Percentiles rank a stretch among this genome's conserved stretches.
These are phyloP conservation scores for Candida germanica DNA, from an alignment of 805 yeast genomes.

Conservation along the genomic window DNA sequence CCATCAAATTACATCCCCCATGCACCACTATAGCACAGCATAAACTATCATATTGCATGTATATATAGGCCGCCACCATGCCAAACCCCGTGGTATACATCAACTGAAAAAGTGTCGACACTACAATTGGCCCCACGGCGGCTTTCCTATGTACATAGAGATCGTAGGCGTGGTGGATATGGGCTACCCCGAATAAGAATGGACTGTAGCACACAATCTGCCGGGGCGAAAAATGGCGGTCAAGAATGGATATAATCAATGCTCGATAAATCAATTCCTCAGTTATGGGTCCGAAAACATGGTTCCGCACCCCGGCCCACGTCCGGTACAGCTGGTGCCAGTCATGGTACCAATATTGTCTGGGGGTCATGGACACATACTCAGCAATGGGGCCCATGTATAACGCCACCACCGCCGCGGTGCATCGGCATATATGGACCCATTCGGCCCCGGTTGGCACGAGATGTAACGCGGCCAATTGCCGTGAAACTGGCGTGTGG, in stretches of 20 bases:
- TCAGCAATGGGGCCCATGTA: constrained; percentile 50
- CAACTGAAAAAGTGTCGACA: constrained; percentile 45
- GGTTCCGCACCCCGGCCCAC: constrained; percentile 50
- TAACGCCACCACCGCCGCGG: constrained; percentile 28
- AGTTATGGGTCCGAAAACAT: constrained; percentile 69
- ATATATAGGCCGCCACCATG: constrained; percentile 54
- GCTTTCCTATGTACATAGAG: constrained; percentile 14
- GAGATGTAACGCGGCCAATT: not conserved
- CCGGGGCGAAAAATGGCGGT: constrained; percentile 7
- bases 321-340: constrained; percentile 17
- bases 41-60: constrained; percentile 45
- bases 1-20: constrained; percentile 64
- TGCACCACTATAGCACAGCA: constrained; percentile 62
- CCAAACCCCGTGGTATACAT: constrained; percentile 72
- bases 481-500: not conserved
- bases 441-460: too few relatives aligned
- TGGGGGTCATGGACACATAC: constrained; percentile 14
- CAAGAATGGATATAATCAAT: constrained; percentile 27
- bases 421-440: not conserved
- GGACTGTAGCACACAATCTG: constrained; percentile 47
- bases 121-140: constrained; percentile 1
- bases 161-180: constrained; percentile 68
- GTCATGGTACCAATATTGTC: constrained; percentile 2
- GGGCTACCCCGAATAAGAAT: constrained; percentile 71
- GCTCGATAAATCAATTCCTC: constrained; percentile 75